Base-by-base conservation (phyloP, 441 rosid genomes). In the Bruguiera hainesii region DNA sequence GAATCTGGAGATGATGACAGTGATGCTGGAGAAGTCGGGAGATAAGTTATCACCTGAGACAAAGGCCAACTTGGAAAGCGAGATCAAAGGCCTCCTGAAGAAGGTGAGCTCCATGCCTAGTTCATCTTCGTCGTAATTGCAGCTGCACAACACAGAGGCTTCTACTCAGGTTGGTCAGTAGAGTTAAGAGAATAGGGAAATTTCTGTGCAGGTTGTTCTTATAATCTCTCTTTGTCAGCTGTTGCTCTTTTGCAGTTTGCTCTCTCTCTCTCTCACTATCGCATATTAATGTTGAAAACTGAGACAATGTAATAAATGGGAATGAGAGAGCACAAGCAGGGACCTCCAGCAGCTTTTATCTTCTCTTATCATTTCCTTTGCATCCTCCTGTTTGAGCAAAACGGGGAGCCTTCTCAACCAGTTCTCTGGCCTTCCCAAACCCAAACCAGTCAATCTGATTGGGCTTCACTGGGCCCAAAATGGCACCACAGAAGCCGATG, bases 1-100 rank as follows among this genome's bases (percentile, higher is more conserved):
- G 75, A 91, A 94, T 79, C 84, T 91, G 50, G 89, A 87, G 85
- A 89, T 86, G 87, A 91, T 94, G 97, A 91, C 89, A 15, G 72
- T 82, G 48, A 88, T 88, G 96, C 83, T 94, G 74, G 86, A 87
- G 81, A 79, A 88, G 66, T 83, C 93, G 0, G 99, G 99, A 48
- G 84, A 91, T 73, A 79, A 79, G 71, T 83, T 94, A 69, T 86
- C 97, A 28, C 89, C 85, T 2, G 58, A 70, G 46, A 63, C 81
- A 58, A 91, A 67, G 78, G 85, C 76, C 21, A 87, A 87, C 71
- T 68, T 91, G 63, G 95, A 87, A 81, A 72, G 72, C 23, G 98
- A 89, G 75, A 94, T 94, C 39, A 81, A 87, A 29, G 81, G 84
- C 57, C 91, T 94, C 37, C 74, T 91, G 67, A 79, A 71, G 58